phyloP scores from a whole-genome alignment of 345 rosid species.

The Triadica sebifera region DNA sequence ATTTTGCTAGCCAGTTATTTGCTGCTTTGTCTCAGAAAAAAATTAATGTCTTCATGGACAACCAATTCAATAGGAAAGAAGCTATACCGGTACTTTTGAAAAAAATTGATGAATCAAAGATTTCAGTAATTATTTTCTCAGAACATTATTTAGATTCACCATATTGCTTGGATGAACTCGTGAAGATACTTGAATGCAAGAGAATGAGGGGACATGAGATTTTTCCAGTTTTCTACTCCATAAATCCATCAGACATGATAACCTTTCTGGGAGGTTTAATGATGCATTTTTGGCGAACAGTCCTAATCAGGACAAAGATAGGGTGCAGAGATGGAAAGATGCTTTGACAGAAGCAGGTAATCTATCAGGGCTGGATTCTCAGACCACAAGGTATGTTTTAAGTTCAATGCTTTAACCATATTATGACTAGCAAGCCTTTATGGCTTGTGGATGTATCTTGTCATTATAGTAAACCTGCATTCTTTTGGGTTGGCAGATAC shows the following conservation, averaged over 20 bases:
- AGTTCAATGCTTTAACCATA: not conserved
- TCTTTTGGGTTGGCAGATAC: no score
- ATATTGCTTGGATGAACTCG: not conserved
- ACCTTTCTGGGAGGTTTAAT: not conserved
- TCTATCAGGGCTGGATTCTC: not conserved
- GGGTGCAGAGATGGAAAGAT: not conserved
- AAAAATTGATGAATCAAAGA: not conserved
- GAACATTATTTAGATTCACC: not conserved
- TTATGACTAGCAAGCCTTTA: no score
- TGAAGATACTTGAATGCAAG: not conserved
- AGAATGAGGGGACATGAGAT: not conserved
- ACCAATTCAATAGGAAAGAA: not conserved
- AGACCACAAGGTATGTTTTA: not conserved
- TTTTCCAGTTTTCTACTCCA: not conserved
- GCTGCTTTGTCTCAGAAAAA: not conserved
- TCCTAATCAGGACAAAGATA: not conserved
- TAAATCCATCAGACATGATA: not conserved
- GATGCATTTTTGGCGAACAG: not conserved
- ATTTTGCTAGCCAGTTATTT: not conserved
- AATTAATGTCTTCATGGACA: not conserved
- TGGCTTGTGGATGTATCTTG: no score
- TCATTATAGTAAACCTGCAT: no score
- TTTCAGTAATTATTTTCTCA: not conserved
- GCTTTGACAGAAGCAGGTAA: not conserved
- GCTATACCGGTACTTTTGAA: not conserved